Percentiles rank a stretch among this genome's conserved stretches.
phyloP scores from a whole-genome alignment of 2,329 filamentous ascomycete genomes.

The Sphaerostilbella broomeana region DNA sequence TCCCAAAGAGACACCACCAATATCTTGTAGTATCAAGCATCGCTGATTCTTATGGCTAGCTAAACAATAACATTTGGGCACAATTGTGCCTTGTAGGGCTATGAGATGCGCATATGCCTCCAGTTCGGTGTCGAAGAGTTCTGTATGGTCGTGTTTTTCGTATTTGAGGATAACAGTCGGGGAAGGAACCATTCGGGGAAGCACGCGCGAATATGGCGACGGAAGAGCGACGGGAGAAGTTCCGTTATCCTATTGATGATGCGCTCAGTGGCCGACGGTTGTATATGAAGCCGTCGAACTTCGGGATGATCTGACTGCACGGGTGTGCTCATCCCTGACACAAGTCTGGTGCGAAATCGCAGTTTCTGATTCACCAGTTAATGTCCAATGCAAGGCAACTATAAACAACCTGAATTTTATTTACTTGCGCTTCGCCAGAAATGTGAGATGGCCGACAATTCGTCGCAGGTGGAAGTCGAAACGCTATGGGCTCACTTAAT shows the following conservation, averaged over 20 bases:
- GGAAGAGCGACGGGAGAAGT: not conserved
- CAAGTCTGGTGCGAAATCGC: not conserved
- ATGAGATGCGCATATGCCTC: not conserved
- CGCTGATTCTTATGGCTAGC: not conserved
- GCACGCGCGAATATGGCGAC: not conserved
- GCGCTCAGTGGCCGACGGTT: not conserved
- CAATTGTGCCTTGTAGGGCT: not conserved
- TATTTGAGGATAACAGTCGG: not conserved
- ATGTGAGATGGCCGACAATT: too few species aligned
- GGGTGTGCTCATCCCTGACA: not conserved
- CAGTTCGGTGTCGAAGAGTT: not conserved
- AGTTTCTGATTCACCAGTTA: not conserved
- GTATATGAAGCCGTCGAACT: not conserved
- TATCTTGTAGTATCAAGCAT: not conserved
- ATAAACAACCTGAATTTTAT: too few species aligned
- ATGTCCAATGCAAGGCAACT: too few species aligned
- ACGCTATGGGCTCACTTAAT: not conserved
- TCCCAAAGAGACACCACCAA: not conserved
- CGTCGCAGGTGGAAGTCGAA: too few species aligned
- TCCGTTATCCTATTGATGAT: not conserved
- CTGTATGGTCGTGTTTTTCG: not conserved
- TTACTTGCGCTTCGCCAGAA: too few species aligned
- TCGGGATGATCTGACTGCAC: not conserved
- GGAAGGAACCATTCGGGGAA: not conserved
- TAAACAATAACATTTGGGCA: not conserved